Percentiles rank a stretch among this genome's conserved stretches.
phyloP scores from a whole-genome alignment of 768 basidiomycete species.

The Antrodiella citrinella region DNA sequence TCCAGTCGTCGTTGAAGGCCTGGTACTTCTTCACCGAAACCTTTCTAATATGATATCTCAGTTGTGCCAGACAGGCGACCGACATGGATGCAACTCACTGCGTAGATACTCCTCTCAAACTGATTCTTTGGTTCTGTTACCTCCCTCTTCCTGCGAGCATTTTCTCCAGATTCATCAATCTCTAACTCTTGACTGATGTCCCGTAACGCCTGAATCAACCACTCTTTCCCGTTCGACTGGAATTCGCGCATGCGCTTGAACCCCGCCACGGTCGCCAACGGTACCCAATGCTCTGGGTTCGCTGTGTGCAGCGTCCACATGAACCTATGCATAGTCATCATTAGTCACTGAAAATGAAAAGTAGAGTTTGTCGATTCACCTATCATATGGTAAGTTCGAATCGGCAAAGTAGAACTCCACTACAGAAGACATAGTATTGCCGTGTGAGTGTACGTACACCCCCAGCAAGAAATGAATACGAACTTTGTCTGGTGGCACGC shows the following conservation, averaged over 20 bases:
- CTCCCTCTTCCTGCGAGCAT: constrained; percentile 69
- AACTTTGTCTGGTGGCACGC: constrained; percentile 51
- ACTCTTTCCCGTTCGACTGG: constrained; percentile 48
- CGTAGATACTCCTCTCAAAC: constrained; percentile 83
- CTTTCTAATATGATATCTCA: constrained; percentile 52
- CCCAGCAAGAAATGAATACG: constrained; percentile 11
- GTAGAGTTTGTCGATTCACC: no score
- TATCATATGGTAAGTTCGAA: constrained; percentile 90
- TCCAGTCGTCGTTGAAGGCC: constrained; percentile 70
- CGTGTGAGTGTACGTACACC: not conserved
- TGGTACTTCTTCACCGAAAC: constrained; percentile 61
- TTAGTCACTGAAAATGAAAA: constrained; percentile 6
- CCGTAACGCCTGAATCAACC: constrained; percentile 63
- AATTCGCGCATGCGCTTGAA: constrained; percentile 94
- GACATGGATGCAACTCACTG: constrained; percentile 45
- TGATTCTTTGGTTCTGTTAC: constrained; percentile 70
- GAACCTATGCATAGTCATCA: no score
- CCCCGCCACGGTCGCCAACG: constrained; percentile 76
- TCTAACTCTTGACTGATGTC: constrained; percentile 46
- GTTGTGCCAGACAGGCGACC: not conserved
- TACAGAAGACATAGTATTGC: constrained; percentile 21
- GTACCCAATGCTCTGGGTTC: constrained; percentile 82
- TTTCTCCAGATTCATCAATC: constrained; percentile 63
- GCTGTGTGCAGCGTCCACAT: constrained; percentile 90
- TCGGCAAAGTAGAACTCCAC: constrained; percentile 98